phyloP scores from a whole-genome alignment of 2,329 filamentous ascomycete genomes.

The Malbranchea zuffiana region DNA sequence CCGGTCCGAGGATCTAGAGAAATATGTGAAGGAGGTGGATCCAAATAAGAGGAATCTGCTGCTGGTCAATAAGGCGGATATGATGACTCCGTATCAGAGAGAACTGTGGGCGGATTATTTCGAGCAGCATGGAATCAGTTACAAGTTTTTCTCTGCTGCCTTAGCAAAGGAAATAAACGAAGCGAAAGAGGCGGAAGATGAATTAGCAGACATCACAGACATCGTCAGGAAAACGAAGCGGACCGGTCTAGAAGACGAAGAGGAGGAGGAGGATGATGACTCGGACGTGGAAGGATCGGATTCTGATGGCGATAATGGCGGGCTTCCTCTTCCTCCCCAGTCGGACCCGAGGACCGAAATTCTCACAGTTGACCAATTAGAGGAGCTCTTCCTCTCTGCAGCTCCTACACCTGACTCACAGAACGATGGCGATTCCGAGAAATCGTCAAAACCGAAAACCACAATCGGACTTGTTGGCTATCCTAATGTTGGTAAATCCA shows the following conservation, averaged over 20 bases:
- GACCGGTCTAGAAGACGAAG: background rate
- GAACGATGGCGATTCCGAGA: constrained; percentile 36
- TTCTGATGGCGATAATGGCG: constrained; percentile 17
- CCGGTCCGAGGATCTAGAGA: constrained; percentile 83
- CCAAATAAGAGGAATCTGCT: constrained; percentile 79
- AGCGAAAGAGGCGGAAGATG: constrained; percentile 36
- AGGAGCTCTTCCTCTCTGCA: constrained; percentile 74
- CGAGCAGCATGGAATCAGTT: constrained; percentile 66
- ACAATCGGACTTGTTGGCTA: constrained; percentile 93
- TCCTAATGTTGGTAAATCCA: constrained; percentile 98
- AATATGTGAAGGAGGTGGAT: constrained; percentile 88
- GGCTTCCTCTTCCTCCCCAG: constrained; percentile 19
- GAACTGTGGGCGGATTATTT: constrained; percentile 80
- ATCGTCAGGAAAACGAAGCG: constrained; percentile 1
- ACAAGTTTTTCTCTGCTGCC: constrained; percentile 91
- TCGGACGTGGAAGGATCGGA: constrained; percentile 21
- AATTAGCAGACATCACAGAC: constrained; percentile 23
- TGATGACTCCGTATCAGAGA: constrained; percentile 86
- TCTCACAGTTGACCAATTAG: constrained; percentile 82
- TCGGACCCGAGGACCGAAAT: constrained; percentile 54
- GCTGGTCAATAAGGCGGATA: constrained; percentile 96
- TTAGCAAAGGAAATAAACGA: constrained; percentile 85
- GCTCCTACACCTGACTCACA: constrained; percentile 44
- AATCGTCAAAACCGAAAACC: constrained; percentile 40
- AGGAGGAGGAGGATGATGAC: constrained; percentile 24